A percentile compares a stretch with the other conserved stretches of the same genome.
Conservation (phyloP, 768 basidiomycete species). For the Pulveroboletus sp. region DNA sequence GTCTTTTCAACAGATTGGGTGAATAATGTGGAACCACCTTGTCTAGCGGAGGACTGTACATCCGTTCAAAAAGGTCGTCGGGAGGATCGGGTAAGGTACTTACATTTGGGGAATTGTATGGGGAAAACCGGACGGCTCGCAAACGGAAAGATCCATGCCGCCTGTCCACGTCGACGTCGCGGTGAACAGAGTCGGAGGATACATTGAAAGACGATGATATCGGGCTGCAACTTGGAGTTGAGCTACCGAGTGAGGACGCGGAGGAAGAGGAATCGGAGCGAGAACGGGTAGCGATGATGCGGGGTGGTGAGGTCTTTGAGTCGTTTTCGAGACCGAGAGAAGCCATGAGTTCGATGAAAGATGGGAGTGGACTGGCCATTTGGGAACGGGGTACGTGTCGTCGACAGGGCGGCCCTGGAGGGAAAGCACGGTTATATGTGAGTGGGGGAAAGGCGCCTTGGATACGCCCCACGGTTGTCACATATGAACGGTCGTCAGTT, state of each 20-base stretch:
- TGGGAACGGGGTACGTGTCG: constrained; percentile 28
- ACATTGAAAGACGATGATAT: constrained; percentile 37
- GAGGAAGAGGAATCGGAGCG: constrained; percentile 45
- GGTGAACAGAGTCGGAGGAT: constrained; percentile 21
- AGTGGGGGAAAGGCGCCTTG: constrained; percentile 22
- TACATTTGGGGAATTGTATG: constrained; percentile 29
- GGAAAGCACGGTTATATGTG: constrained; percentile 28
- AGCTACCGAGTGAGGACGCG: constrained; percentile 40
- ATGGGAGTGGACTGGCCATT: constrained; percentile 71
- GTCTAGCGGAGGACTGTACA: constrained; percentile 39
- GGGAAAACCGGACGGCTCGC: constrained; percentile 29
- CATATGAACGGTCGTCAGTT: constrained; percentile 31
- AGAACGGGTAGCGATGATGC: constrained; percentile 23
- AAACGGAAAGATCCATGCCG: constrained; percentile 26
- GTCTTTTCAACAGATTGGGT: constrained; percentile 19
- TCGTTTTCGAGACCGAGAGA: constrained; percentile 68
- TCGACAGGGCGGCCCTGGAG: constrained; percentile 16
- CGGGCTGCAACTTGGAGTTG: constrained; percentile 30
- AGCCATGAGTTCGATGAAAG: constrained; percentile 85
- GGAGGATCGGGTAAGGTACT: background rate
- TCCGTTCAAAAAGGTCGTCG: background rate
- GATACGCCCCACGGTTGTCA: constrained; percentile 39
- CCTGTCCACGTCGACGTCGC: constrained; percentile 30
- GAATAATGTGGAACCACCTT: constrained; percentile 44
- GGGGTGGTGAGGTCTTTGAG: constrained; percentile 31